Conservation (phyloP, 345 rosid genomes). For the Syzygium aromaticum region DNA sequence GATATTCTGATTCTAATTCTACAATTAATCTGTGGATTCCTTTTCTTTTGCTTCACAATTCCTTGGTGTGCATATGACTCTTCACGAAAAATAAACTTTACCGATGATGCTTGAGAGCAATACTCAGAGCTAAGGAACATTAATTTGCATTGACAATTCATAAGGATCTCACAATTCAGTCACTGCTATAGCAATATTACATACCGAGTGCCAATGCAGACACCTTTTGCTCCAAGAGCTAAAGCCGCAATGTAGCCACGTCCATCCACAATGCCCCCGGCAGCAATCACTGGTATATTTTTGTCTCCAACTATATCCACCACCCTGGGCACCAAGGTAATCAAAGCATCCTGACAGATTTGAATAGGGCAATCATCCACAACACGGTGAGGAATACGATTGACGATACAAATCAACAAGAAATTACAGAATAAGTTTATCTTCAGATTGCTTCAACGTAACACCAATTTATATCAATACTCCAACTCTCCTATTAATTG, state of each 20-base stretch:
- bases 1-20: not conserved
- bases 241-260: slow-evolving; percentile 89
- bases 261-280: slow-evolving; percentile 71
- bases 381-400: not conserved
- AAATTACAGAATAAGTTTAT: not conserved
- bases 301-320: slow-evolving; percentile 52
- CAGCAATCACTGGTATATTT: slow-evolving; percentile 74
- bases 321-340: slow-evolving; percentile 70
- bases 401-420: not conserved
- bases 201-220: slow-evolving; percentile 85
- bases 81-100: not conserved
- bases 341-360: slow-evolving; percentile 44
- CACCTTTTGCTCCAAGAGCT: slow-evolving; percentile 84
- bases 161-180: not conserved
- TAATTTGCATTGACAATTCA: not conserved
- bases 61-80: not conserved
- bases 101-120: not conserved
- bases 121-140: not conserved
- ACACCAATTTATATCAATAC: not conserved
- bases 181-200: not conserved
- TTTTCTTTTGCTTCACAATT: not conserved
- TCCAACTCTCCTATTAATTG: not conserved
- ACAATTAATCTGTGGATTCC: not conserved
- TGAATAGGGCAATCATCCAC: not conserved
- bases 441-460: not conserved